Percentiles rank a stretch among this genome's conserved stretches.
Conservation (phyloP, 176 grass and related monocot species). For the Oryza australiensis region DNA sequence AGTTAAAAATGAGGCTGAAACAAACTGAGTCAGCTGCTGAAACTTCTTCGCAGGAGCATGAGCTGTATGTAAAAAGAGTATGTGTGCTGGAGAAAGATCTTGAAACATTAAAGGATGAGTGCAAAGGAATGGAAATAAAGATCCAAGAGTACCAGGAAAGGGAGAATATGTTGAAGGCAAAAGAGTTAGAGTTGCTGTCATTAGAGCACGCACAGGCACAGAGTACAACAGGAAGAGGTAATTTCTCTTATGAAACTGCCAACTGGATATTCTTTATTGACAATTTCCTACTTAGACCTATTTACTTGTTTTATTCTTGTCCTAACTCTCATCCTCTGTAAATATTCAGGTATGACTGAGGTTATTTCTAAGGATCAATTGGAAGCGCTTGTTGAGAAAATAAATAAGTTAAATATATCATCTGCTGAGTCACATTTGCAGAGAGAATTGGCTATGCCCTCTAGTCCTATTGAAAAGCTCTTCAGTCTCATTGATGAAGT, state of each 20-base stretch:
- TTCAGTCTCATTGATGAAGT: slow-evolving; percentile 74
- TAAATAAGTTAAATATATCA: slow-evolving; percentile 56
- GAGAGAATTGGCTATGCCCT: slow-evolving; percentile 31
- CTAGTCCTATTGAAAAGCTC: slow-evolving; percentile 66
- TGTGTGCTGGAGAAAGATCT: slow-evolving; percentile 66
- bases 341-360: slow-evolving; percentile 47
- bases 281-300: slow-evolving; percentile 26
- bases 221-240: slow-evolving; percentile 58
- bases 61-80: slow-evolving; percentile 58
- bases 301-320: slow-evolving; percentile 39
- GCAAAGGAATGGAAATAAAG: slow-evolving; percentile 62
- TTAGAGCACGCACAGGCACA: slow-evolving; percentile 42
- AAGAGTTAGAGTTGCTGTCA: slow-evolving; percentile 64
- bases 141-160: slow-evolving; percentile 57
- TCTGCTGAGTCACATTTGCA: slow-evolving; percentile 36
- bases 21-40: slow-evolving; percentile 64
- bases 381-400: slow-evolving; percentile 71
- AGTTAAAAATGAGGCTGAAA: slow-evolving; percentile 60
- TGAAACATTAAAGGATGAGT: slow-evolving; percentile 55
- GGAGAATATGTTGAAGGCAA: slow-evolving; percentile 53
- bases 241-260: not conserved
- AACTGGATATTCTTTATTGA: not conserved
- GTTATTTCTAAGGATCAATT: slow-evolving; percentile 65
- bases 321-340: slow-evolving; percentile 8
- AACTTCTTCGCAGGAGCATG: slow-evolving; percentile 55